Evolutionary conservation across 2,329 filamentous ascomycete genomes (phyloP).

Genomic region (Colletotrichum cuscutae): DNA sequence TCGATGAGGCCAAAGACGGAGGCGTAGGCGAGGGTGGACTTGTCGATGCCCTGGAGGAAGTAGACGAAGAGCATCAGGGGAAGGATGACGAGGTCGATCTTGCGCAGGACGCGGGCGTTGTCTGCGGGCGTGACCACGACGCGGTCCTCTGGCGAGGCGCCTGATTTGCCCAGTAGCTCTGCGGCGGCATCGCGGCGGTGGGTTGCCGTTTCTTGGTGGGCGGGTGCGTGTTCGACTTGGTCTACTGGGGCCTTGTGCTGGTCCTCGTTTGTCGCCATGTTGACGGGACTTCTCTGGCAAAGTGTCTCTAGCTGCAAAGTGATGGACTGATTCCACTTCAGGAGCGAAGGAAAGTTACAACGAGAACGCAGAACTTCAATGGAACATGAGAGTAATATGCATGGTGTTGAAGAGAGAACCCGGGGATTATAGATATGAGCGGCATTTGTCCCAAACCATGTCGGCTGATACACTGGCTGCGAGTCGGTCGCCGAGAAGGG

Average conservation of each 20-base stretch:
- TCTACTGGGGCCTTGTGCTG: constrained; percentile 21
- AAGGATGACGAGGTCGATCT: constrained; percentile 53
- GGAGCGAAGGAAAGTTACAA: not conserved
- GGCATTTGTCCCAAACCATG: not conserved
- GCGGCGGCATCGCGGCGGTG: constrained; percentile 54
- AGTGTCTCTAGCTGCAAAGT: not conserved
- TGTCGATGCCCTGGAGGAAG: constrained; percentile 62
- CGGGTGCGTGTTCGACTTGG: constrained; percentile 22
- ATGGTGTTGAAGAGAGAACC: not conserved
- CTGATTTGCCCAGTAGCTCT: constrained; percentile 52
- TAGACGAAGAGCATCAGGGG: constrained; percentile 67
- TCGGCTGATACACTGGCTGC: not conserved
- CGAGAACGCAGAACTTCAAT: not conserved
- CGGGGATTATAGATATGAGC: constrained; percentile 3
- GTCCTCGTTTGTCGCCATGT: constrained; percentile 20
- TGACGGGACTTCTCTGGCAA: not conserved
- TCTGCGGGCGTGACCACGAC: constrained; percentile 46
- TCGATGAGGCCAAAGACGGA: constrained; percentile 72
- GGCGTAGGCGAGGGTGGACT: constrained; percentile 54
- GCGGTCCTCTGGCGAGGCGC: constrained; percentile 38
- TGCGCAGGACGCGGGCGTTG: constrained; percentile 47
- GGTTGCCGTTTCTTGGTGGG: not conserved
- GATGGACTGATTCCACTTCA: not conserved
- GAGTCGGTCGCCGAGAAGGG: constrained; percentile 16
- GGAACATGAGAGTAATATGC: not conserved